phyloP scores from a whole-genome alignment of 768 basidiomycete genomes.

The Boletus rubescentipes region DNA sequence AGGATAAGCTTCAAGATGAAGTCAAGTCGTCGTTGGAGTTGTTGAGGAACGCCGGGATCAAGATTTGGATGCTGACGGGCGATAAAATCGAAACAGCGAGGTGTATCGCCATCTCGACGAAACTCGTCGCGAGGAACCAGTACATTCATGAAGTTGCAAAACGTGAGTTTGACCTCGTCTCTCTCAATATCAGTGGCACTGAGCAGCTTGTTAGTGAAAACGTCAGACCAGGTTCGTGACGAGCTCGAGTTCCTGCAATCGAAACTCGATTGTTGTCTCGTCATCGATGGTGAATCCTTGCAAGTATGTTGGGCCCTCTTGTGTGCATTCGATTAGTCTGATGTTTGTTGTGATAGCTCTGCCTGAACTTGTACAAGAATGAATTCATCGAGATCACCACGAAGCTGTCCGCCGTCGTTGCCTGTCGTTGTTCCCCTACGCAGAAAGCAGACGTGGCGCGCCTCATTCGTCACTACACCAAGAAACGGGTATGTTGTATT shows the following conservation, averaged over 20 bases:
- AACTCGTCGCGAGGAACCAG: conserved; percentile 92
- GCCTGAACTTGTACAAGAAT: conserved; percentile 83
- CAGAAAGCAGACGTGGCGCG: conserved; percentile 98
- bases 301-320: conserved; percentile 53
- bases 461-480: conserved; percentile 85
- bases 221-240: conserved; percentile 76
- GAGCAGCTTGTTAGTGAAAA: conserved; percentile 62
- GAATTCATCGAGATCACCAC: conserved; percentile 97
- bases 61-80: conserved; percentile 99
- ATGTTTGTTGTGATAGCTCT: conserved; percentile 55
- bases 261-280: conserved; percentile 95
- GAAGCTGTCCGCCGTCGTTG: conserved; percentile 93
- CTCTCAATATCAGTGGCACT: neutral
- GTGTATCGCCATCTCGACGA: conserved; percentile 97
- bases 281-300: conserved; percentile 96
- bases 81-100: conserved; percentile 99
- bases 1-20: conserved; percentile 97
- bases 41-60: conserved; percentile 92
- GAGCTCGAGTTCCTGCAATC: conserved; percentile 92
- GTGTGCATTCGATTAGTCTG: neutral
- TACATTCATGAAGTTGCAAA: conserved; percentile 97
- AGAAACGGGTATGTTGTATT: conserved; percentile 97
- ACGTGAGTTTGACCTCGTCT: conserved; percentile 42
- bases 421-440: conserved; percentile 96
- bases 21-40: conserved; percentile 93